These are phyloP conservation scores for Termitomyces sp. DNA, from an alignment of 768 basidiomycete genomes.

Conservation along the genomic window DNA sequence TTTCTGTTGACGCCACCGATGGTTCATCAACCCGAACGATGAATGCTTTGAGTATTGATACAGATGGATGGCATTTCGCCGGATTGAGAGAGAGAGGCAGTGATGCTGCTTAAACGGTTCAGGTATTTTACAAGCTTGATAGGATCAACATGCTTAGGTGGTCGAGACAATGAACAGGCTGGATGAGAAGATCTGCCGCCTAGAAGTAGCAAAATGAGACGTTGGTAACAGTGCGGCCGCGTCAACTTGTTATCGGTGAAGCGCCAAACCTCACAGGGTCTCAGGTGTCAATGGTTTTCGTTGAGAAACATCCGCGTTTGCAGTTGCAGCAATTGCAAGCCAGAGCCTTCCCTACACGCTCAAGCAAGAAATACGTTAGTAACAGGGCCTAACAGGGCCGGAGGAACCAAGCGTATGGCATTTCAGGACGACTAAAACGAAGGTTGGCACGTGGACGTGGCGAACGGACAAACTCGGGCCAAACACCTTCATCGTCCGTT, in stretches of 20 bases:
- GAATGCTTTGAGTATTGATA: not conserved
- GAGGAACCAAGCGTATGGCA: not conserved
- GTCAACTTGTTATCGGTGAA: too few species aligned
- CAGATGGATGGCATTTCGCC: not conserved
- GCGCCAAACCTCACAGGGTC: not conserved
- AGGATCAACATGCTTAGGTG: not conserved
- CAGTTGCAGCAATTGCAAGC: not conserved
- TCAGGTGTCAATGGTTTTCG: not conserved
- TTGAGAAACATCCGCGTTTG: not conserved
- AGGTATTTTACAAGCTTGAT: not conserved
- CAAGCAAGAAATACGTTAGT: not conserved
- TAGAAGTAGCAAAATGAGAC: not conserved
- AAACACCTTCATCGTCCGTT: constrained; percentile 21
- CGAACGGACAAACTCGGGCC: constrained; percentile 42
- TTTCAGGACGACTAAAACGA: not conserved
- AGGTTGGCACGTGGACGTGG: not conserved
- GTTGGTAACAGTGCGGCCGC: not conserved
- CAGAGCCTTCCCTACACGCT: not conserved
- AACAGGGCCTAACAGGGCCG: not conserved
- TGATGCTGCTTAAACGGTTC: not conserved
- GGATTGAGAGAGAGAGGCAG: not conserved
- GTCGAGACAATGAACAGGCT: not conserved
- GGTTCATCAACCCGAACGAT: not conserved
- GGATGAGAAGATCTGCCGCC: not conserved
- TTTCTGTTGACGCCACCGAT: not conserved